Evolutionary conservation across 2,329 filamentous ascomycete genomes (phyloP), one percentile per base, ranked within the genome.

Genomic region (Nothomitra cinnamomea): DNA sequence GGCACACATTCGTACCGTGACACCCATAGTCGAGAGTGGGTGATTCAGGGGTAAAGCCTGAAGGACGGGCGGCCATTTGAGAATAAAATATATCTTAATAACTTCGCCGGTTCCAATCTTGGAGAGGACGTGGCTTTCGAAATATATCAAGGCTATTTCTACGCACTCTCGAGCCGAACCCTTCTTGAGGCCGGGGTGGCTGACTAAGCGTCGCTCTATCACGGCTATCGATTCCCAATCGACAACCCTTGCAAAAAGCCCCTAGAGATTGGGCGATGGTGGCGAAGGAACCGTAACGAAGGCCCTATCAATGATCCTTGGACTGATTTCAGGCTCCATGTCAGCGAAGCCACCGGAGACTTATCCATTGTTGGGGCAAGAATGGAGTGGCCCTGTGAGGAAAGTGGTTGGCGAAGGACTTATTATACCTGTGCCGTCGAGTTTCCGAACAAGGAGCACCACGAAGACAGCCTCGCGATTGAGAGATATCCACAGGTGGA

Each of bases 271-370:
- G 60, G 64, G 43, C 66, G 69, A 19, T 72, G 82, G 45, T 87
- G 80, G 75, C 72, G 83, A 6, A 76, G 83, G 15, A 72, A 82
- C 51, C 80, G 86, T 58, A 69, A 68, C 25, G 83, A 88, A 62
- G 84, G 84, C 0, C 77, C 82, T 0, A 79, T 87, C 15, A 83
- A 88, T 58, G 80, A 87, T 59, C 75, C 82, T 2, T 89, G 84
- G 83, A 82, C 78, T 0, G 77, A 79, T 55, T 67, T 89, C 2
- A 74, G 74, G 2, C 67, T 88, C 1, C 73, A 77, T 25, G 70
- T 69, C 35, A 77, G 85, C 55, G 79, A 85, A 55, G 59, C 60
- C 10, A 80, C 75, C 0, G 77, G 78, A 1, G 64, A 71, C 13
- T 65, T 84, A 1, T 70, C 76, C 51, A 79, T 86, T 17, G 65